Evolutionary conservation across 495 filamentous ascomycete species (phyloP), one percentile per base, ranked within the genome.

Genomic region (Penicillium cataractarum): DNA sequence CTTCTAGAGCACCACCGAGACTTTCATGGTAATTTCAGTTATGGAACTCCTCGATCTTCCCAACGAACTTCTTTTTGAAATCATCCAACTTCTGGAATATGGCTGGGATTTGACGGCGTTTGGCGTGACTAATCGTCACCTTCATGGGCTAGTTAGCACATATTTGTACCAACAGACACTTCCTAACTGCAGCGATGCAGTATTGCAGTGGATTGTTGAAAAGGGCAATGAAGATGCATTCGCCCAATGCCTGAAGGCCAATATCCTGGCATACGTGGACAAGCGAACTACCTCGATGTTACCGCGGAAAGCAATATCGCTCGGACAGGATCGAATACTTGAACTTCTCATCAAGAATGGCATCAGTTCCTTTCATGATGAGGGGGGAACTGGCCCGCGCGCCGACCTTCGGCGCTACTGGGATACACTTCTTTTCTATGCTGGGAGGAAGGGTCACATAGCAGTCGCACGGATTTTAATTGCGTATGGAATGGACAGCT

Each of bases 81-180:
- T 46, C 40, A 19, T 22, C 40, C 19, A 46, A 21, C 10, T 8
- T 46, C 19, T 46, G 40, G 40, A 46, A 46, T 46, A 46, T 22
- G 40, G 40, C 40, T 46, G 40, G 40, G 40, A 46, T 46, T 22
- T 46, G 40, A 46, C 40, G 40, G 40, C 40, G n/a, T 46, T 46
- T 22, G 40, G 40, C 19, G n/a, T 46, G 21, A 19, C 15, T 9
- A 46, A 46, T 46, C 40, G 40, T 12, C 40, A 12, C 21, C 40
- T 46, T 19, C 40, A 46, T 10, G 21, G 8, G n/a, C 6, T 46
- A 4, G 19, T 44, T 5, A 44, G 21, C 40, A 44, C 40, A 21
- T 44, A 44, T 8, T 4, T 44, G n/a, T 44, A 44, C 40, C 40
- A 22, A n/a, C 6, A 19, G 21, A 7, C 7, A 8, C 40, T 44